Evolutionary conservation across 2,329 filamentous ascomycete genomes (phyloP).

Genomic region (Didymella pinodella): DNA sequence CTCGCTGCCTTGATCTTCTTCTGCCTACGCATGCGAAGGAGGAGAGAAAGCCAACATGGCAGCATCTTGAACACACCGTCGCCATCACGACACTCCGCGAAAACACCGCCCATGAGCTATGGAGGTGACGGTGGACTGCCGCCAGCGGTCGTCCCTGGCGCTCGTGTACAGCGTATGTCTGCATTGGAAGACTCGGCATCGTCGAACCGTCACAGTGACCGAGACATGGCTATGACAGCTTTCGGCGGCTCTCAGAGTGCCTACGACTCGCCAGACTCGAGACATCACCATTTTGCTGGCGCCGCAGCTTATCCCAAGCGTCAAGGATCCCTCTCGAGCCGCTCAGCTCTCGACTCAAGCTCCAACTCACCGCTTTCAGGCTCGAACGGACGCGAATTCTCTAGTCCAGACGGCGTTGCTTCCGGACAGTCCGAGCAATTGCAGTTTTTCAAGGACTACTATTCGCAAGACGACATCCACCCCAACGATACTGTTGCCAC

Average conservation of each 20-base stretch:
- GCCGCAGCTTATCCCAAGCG: slow-evolving; percentile 67
- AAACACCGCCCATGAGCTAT: slow-evolving; percentile 51
- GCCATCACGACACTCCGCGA: slow-evolving; percentile 58
- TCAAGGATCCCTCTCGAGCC: slow-evolving; percentile 88
- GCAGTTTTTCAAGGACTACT: slow-evolving; percentile 98
- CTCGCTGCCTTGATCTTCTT: slow-evolving; percentile 66
- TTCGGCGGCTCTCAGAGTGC: slow-evolving; percentile 35
- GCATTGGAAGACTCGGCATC: slow-evolving; percentile 80
- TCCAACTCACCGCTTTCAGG: slow-evolving; percentile 74
- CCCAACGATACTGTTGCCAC: slow-evolving; percentile 88
- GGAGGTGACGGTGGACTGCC: slow-evolving; percentile 50
- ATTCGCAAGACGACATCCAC: slow-evolving; percentile 95
- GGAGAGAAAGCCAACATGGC: slow-evolving; percentile 67
- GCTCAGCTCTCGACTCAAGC: slow-evolving; percentile 72
- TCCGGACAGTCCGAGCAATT: slow-evolving; percentile 96
- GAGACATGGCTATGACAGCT: slow-evolving; percentile 33
- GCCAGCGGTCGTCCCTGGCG: slow-evolving; percentile 73
- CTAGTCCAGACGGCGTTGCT: slow-evolving; percentile 81
- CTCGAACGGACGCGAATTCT: slow-evolving; percentile 69
- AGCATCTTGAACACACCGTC: slow-evolving; percentile 91
- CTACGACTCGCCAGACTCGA: slow-evolving; percentile 73
- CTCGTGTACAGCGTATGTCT: slow-evolving; percentile 93
- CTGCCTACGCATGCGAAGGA: slow-evolving; percentile 67
- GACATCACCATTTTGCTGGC: slow-evolving; percentile 52
- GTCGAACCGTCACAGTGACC: slow-evolving; percentile 54